Base-by-base conservation (phyloP, 768 basidiomycete genomes). In the Grammothele lineata region DNA sequence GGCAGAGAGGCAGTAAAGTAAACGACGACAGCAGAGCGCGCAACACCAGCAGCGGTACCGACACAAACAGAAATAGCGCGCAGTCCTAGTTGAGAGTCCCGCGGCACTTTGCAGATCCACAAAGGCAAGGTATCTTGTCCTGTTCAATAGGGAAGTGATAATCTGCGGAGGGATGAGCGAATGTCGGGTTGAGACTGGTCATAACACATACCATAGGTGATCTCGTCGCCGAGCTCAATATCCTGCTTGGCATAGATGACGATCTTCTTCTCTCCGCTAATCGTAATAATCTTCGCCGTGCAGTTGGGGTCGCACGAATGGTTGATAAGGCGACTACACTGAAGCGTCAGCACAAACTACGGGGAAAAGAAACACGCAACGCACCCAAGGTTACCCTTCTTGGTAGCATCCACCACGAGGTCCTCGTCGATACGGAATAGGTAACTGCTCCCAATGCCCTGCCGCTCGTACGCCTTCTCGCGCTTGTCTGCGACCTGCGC, bases 141-240 rank as follows among this genome's bases (percentile, higher is more conserved):
- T 96, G 91, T 70, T 99, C 96, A 63, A 96, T 87, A 36, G 96
- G 95, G 74, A 99, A 99, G 68, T 98, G 94, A 70, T 99, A 99
- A 72, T 99, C 93, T 93, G 61, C 5, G 47, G 19, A 19, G 11
- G 26, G 10, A 25, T 3, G 3, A 23, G 46, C 21, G 38, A 45
- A 26, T 34, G 30, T 27, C 37, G 25, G 21, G 48, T 24, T 32
- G 37, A 3, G 43, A 27, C 17, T 11, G 35, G 9, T n/a, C 15
- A 10, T 17, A 7, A 44, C n/a, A n/a, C 84, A 46, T 56, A 91
- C 89, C 91, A 70, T 96, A 95, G 43, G 94, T 96, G 61, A 98
- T 95, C 70, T 99, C 96, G 61, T 96, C 93, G 42, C 96, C 96
- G 19, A 94, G 82, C 57, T 95, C 87, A 59, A 99, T 93, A 57